Base-by-base conservation (phyloP, 306 rosid genomes). In the Ochetophila trinervis region DNA sequence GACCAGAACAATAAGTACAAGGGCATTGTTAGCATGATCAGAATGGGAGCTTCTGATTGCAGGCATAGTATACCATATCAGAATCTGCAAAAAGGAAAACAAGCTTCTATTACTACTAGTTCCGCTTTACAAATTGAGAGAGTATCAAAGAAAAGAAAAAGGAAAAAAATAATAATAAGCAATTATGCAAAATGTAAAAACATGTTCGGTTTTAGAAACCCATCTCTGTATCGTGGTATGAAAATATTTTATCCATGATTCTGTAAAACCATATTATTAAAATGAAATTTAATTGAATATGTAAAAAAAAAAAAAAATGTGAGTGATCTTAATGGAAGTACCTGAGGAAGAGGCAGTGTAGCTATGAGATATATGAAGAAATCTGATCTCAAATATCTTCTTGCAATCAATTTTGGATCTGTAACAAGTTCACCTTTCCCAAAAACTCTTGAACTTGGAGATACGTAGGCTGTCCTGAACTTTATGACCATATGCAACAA, bases 331-430 rank as follows among this genome's bases (percentile, higher is more conserved):
- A 60, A 52, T 32, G 11, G 27, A 48, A 11, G 59, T 80, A 89
- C 98, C 98, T 92, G 98, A 15, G 98, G 96, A 82, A 92, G 96
- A 74, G 98, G 98, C 60, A 85, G 71, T 12, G 93, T 61, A 51
- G 96, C 96, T 21, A 85, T 65, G 77, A 87, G 83, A 84, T 92
- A 95, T 60, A 92, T 53, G 77, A 82, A 72, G 80, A 89, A 92
- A 55, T 89, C 86, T 0, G 96, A 80, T 76, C 77, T 82, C 74
- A 89, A 58, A 65, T 92, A 89, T 59, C 98, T 58, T 10, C 49
- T 74, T 0, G 87, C 88, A 66, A 92, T 92, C 79, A 72, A 68
- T 42, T 67, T 65, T 0, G 82, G 85, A 83, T 89, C 93, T 83
- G 74, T 85, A 63, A 92, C 96, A 57, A 92, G 92, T 66, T 92